Evolutionary conservation across 768 basidiomycete species (phyloP).

Genomic region (Cyclocybe cylindracea): DNA sequence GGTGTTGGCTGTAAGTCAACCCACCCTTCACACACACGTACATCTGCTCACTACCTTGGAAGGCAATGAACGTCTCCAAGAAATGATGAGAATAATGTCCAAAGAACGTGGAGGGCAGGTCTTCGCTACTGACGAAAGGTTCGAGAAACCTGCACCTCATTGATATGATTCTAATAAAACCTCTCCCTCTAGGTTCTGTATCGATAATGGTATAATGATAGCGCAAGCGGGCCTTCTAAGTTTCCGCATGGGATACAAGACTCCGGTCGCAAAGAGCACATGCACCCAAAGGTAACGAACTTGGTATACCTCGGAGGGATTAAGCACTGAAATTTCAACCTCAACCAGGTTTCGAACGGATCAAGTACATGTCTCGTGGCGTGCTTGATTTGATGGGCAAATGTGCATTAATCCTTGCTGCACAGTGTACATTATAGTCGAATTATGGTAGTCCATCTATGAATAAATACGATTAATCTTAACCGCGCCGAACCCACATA

Average conservation of each 20-base stretch:
- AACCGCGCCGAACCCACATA: conserved; percentile 7
- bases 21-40: neutral
- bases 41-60: conserved; percentile 3
- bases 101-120: conserved; percentile 83
- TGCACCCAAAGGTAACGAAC: conserved; percentile 83
- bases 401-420: neutral
- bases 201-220: conserved; percentile 99
- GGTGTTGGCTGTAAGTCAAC: conserved; percentile 93
- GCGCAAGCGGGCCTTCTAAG: conserved; percentile 94
- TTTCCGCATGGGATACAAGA: conserved; percentile 87
- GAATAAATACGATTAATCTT: conserved; percentile 17
- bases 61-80: conserved; percentile 93
- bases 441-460: conserved; percentile 7
- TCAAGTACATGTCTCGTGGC: conserved; percentile 90
- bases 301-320: neutral
- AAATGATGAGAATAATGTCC: conserved; percentile 99
- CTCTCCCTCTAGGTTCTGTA: conserved; percentile 76
- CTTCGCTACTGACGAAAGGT: conserved; percentile 97
- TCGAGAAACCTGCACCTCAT: conserved; percentile 13
- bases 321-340: neutral
- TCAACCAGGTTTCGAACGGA: conserved; percentile 85
- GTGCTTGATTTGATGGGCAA: conserved; percentile 43
- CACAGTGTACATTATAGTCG: conserved; percentile 7
- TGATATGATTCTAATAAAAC: neutral
- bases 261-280: conserved; percentile 75